phyloP scores from a whole-genome alignment of 768 basidiomycete species.

The Pilatotrama ljubarskyi region DNA sequence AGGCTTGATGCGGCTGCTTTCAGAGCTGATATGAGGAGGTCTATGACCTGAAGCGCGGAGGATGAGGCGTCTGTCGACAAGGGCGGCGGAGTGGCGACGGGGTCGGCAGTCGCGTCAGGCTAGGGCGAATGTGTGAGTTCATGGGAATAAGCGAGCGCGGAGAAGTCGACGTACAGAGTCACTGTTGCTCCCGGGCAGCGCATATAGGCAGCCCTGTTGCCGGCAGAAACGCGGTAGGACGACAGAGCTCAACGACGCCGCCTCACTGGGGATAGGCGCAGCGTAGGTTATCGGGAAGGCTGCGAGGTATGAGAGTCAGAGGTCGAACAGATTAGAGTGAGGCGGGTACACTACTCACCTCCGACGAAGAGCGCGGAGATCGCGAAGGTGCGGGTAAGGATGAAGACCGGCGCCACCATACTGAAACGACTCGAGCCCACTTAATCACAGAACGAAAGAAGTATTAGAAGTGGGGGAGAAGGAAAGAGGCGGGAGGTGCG shows the following conservation, averaged over 20 bases:
- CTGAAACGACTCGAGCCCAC: constrained; percentile 4
- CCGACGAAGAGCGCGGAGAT: constrained; percentile 23
- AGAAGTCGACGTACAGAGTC: background rate
- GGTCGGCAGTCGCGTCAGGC: background rate
- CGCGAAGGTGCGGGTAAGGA: constrained; percentile 24
- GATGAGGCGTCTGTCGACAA: background rate
- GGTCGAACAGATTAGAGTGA: background rate
- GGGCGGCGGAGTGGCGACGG: background rate
- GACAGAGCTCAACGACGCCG: background rate
- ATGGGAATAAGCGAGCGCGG: no score
- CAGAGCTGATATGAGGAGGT: constrained; percentile 5
- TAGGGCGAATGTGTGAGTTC: no score
- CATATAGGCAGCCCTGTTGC: constrained; percentile 7
- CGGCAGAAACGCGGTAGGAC: background rate
- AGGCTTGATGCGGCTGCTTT: background rate
- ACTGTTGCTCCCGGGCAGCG: background rate
- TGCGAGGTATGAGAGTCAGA: background rate
- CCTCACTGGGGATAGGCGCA: background rate
- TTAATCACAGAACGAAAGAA: constrained; percentile 10
- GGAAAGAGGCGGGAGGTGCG: background rate
- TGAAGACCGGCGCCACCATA: constrained; percentile 19
- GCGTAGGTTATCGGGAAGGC: background rate
- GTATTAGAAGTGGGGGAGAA: background rate
- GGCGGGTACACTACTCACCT: background rate
- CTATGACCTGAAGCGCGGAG: constrained; percentile 7